These are phyloP conservation scores for Cladosporium sp. DNA, from an alignment of 2,329 filamentous ascomycete species.

Conservation along the genomic window DNA sequence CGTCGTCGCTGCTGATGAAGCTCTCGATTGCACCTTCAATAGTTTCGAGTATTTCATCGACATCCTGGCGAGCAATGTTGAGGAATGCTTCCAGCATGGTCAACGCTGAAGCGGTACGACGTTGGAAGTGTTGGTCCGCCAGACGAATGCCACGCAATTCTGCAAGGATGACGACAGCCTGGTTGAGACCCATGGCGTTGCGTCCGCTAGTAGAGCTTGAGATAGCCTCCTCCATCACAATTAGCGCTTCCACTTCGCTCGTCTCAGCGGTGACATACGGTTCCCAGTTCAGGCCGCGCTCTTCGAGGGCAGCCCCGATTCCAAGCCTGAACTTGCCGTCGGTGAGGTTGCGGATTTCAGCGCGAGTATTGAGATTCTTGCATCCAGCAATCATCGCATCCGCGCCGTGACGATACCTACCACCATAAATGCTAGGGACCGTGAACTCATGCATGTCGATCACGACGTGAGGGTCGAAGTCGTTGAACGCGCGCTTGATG, in stretches of 20 bases:
- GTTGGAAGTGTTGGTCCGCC: conserved; percentile 27
- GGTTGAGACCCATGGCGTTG: conserved; percentile 24
- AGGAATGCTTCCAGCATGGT: conserved; percentile 24
- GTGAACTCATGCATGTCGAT: conserved; percentile 41
- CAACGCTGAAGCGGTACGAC: conserved; percentile 23
- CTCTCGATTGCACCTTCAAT: conserved; percentile 23
- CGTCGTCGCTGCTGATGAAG: conserved; percentile 25
- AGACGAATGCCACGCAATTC: conserved; percentile 26
- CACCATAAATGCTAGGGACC: conserved; percentile 30
- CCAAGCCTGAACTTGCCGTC: conserved; percentile 34
- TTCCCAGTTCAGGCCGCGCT: conserved; percentile 37
- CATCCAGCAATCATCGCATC: conserved; percentile 34
- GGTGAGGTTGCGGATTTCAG: conserved; percentile 35
- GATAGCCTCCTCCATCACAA: conserved; percentile 24
- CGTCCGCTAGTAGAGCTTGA: conserved; percentile 24
- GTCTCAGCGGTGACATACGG: conserved; percentile 35
- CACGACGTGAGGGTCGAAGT: conserved; percentile 35
- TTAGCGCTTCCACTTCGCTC: conserved; percentile 20
- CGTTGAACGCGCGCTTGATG: conserved; percentile 35
- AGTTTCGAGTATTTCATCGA: conserved; percentile 17
- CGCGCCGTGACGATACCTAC: conserved; percentile 34
- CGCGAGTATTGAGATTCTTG: conserved; percentile 27
- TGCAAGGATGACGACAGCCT: conserved; percentile 24
- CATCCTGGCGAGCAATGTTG: conserved; percentile 21
- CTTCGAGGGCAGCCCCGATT: conserved; percentile 31